Evolutionary conservation across 2,329 filamentous ascomycete genomes (phyloP).

Genomic region (Metarhizium anisopliae): DNA sequence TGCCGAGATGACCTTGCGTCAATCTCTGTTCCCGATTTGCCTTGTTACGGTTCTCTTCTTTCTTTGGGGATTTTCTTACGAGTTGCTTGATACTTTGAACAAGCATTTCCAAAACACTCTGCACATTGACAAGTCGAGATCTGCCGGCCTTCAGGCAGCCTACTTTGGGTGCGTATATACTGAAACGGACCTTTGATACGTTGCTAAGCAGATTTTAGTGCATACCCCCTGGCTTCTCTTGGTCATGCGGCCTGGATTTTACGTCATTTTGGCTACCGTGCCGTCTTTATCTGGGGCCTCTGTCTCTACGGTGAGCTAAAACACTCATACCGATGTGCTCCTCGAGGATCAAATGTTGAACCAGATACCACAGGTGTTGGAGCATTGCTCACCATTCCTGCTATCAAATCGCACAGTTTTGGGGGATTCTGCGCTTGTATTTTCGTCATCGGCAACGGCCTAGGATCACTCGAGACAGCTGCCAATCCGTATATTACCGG

Average conservation of each 20-base stretch:
- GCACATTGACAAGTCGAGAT: constrained; percentile 32
- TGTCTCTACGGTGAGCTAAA: constrained; percentile 45
- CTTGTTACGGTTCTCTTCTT: constrained; percentile 42
- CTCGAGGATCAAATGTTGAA: neutral
- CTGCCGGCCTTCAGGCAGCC: constrained; percentile 38
- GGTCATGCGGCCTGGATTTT: constrained; percentile 55
- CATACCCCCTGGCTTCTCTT: constrained; percentile 62
- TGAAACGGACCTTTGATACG: constrained; percentile 14
- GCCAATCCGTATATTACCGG: constrained; percentile 66
- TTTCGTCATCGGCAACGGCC: constrained; percentile 65
- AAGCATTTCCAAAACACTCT: constrained; percentile 40
- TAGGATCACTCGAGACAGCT: constrained; percentile 67
- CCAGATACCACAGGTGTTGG: constrained; percentile 24
- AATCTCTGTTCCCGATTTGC: constrained; percentile 57
- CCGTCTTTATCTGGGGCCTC: constrained; percentile 61
- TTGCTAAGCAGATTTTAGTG: constrained; percentile 33
- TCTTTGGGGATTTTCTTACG: constrained; percentile 38
- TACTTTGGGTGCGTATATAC: constrained; percentile 42
- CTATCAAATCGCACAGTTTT: constrained; percentile 55
- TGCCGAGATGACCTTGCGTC: constrained; percentile 51
- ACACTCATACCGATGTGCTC: neutral
- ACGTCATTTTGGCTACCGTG: constrained; percentile 55
- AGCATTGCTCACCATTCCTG: constrained; percentile 44
- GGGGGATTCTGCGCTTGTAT: constrained; percentile 64
- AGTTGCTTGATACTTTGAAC: constrained; percentile 39